A percentile compares a stretch with the other conserved stretches of the same genome.
phyloP scores from a whole-genome alignment of 768 basidiomycete species.

The Tulasnella sp. region DNA sequence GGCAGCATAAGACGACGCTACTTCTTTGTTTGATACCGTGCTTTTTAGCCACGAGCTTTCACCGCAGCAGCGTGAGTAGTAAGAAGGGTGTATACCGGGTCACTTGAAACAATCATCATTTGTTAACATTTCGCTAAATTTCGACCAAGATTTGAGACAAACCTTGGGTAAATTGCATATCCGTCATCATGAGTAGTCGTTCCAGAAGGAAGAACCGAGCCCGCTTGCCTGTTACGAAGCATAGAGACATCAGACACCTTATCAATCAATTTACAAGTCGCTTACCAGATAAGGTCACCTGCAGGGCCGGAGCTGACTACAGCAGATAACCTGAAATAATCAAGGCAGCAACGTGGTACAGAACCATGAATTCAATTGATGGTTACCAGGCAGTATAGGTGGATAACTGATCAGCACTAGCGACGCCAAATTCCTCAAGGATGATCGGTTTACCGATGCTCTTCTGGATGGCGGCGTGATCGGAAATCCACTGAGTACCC shows the following conservation, averaged over 20 bases:
- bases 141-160: not conserved
- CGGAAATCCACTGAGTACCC: constrained; percentile 42
- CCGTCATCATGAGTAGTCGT: constrained; percentile 37
- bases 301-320: constrained; percentile 2
- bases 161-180: constrained; percentile 36
- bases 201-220: constrained; percentile 31
- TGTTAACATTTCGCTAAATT: not conserved
- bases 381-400: constrained; percentile 48
- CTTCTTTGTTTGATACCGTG: too few species aligned
- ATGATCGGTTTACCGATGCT: constrained; percentile 46
- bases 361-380: too few species aligned
- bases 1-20: too few species aligned
- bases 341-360: too few species aligned
- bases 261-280: too few species aligned
- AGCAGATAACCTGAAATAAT: too few species aligned
- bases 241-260: too few species aligned
- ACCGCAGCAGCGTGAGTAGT: constrained; percentile 33
- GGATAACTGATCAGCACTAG: constrained; percentile 32
- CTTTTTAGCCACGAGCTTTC: constrained; percentile 31
- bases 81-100: constrained; percentile 33
- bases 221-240: constrained; percentile 30
- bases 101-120: constrained; percentile 23
- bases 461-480: constrained; percentile 43
- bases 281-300: constrained; percentile 51
- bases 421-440: constrained; percentile 51